Evolutionary conservation across 1,139 yeast species (phyloP).

Genomic region (Saccharomycopsis hybrid): DNA sequence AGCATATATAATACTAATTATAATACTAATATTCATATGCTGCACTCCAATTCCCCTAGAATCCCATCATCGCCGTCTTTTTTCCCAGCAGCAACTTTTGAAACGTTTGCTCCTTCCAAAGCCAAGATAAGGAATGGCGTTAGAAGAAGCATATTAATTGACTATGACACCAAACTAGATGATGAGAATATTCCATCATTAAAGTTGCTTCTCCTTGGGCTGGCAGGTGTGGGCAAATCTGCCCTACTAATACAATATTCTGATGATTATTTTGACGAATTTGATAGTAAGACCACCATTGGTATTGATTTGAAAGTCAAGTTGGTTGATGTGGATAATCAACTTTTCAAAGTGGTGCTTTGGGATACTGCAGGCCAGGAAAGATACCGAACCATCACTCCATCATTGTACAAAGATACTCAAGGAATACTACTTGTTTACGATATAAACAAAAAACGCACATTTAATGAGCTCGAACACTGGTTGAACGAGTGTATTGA

Average conservation of each 20-base stretch:
- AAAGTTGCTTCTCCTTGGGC: conserved; percentile 34
- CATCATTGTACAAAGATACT: conserved; percentile 55
- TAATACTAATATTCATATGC: too few species aligned
- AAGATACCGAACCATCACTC: conserved; percentile 51
- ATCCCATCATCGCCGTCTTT: conserved; percentile 17
- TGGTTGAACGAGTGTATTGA: conserved; percentile 36
- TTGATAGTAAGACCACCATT: conserved; percentile 39
- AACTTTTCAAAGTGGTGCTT: conserved; percentile 43
- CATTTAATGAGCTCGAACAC: conserved; percentile 44
- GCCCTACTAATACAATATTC: conserved; percentile 37
- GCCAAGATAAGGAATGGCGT: conserved; percentile 13
- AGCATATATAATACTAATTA: too few species aligned
- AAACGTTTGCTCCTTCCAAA: conserved; percentile 11
- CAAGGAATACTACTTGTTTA: conserved; percentile 59
- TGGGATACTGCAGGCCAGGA: conserved; percentile 67
- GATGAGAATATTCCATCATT: conserved; percentile 26
- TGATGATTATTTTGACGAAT: conserved; percentile 28
- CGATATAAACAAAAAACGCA: conserved; percentile 49
- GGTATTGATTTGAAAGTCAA: conserved; percentile 62
- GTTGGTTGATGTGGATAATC: conserved; percentile 56
- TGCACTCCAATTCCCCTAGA: background rate
- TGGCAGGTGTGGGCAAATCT: conserved; percentile 39
- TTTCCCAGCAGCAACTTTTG: conserved; percentile 15
- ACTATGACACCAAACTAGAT: conserved; percentile 17
- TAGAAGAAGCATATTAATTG: conserved; percentile 16